Evolutionary conservation across 208 protist species (phyloP).

Genomic region (Trypanosoma conorhini): DNA sequence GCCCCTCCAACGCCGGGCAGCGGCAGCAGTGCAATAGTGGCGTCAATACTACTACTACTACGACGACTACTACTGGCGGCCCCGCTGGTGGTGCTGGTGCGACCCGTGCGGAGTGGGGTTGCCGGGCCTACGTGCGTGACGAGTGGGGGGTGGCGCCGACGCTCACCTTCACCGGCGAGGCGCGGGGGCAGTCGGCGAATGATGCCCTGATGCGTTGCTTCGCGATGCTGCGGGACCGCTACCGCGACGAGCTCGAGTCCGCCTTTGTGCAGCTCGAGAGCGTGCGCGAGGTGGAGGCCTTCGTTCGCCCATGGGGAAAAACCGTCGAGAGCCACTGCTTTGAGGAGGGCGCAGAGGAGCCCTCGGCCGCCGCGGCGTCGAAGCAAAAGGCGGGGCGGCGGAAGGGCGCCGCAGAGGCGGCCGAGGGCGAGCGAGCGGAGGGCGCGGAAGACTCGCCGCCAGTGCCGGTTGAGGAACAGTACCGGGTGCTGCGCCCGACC

Average conservation of each 20-base stretch:
- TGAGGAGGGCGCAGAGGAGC: slow-evolving; percentile 18
- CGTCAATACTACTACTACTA: slow-evolving; percentile 1
- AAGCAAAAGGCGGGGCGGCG: slow-evolving; percentile 6
- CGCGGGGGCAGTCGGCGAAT: slow-evolving; percentile 48
- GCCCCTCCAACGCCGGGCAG: slow-evolving; percentile 17
- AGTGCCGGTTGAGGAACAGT: slow-evolving; percentile 31
- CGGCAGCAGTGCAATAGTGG: not conserved
- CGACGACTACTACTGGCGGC: not conserved
- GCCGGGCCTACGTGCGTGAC: slow-evolving; percentile 82
- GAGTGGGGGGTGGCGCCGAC: slow-evolving; percentile 70
- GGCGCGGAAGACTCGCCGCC: not conserved
- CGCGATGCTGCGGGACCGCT: slow-evolving; percentile 50
- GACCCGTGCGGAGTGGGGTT: slow-evolving; percentile 47
- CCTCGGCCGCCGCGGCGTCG: not conserved
- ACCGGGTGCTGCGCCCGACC: slow-evolving; percentile 29
- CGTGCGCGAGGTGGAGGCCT: slow-evolving; percentile 60
- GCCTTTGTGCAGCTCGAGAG: slow-evolving; percentile 55
- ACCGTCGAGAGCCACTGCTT: slow-evolving; percentile 32
- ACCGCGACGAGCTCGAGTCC: slow-evolving; percentile 55
- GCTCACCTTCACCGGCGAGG: slow-evolving; percentile 48
- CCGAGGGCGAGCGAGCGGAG: not conserved
- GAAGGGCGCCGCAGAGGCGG: not conserved
- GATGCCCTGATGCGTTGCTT: slow-evolving; percentile 64
- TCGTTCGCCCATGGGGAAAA: slow-evolving; percentile 35
- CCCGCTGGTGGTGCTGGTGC: not conserved